phyloP scores from a whole-genome alignment of 345 rosid species.

The Eucalyptus marginata region DNA sequence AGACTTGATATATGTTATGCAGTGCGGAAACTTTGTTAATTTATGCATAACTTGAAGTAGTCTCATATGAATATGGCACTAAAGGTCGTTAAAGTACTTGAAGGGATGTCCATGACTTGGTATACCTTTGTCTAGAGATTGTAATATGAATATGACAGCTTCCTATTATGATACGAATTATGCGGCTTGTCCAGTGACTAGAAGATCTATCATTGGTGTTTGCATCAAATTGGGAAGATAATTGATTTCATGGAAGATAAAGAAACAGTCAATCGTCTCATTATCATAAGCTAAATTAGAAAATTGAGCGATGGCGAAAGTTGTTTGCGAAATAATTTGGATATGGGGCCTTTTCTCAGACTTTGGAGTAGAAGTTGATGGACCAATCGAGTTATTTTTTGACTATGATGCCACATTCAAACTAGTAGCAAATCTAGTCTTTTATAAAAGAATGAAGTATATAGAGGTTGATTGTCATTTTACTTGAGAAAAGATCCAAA shows the following conservation, averaged over 20 bases:
- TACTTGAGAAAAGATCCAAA: fast-evolving
- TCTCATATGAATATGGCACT: background rate
- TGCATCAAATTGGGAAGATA: background rate
- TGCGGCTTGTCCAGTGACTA: background rate
- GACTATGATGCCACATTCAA: background rate
- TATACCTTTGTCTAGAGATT: background rate
- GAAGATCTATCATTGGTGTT: too few relatives aligned
- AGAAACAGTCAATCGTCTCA: background rate
- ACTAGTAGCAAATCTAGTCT: background rate
- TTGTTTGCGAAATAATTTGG: background rate
- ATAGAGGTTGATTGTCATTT: background rate
- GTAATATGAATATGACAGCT: background rate
- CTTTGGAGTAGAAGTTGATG: background rate
- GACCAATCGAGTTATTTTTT: background rate
- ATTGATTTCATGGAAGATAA: background rate
- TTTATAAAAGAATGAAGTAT: too few relatives aligned
- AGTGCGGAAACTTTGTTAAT: background rate
- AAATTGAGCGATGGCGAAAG: background rate
- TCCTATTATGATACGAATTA: background rate
- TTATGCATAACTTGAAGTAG: too few relatives aligned
- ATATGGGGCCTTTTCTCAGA: background rate
- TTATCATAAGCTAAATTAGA: background rate
- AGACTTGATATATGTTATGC: too few relatives aligned
- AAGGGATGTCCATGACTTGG: background rate
- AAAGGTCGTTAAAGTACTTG: background rate